Base-by-base conservation (phyloP, 2,329 filamentous ascomycete genomes). In the Sordariomycetes sp. region DNA sequence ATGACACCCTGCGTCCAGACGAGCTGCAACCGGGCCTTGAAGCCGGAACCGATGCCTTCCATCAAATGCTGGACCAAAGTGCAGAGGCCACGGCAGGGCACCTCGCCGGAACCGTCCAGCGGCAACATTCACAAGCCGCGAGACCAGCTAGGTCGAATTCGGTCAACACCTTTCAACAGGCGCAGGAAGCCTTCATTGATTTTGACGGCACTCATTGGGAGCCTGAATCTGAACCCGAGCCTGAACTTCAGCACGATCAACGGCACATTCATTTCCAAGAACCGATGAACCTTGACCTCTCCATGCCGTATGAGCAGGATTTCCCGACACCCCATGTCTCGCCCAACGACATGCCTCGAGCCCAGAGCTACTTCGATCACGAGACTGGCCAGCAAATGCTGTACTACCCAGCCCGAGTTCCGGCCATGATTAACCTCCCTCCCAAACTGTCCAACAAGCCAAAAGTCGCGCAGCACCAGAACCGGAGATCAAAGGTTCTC, bases 401-500 rank as follows among this genome's bases (percentile, higher is more conserved):
- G 8, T 96, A 82, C 58, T 98, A 98, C 54, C 92, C 92, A 11
- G 92, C 92, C 4, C 88, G 86, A 2, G 92, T 98, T 3, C 92
- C 92, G 4, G 80, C 83, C 41, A 88, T 94, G 79, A 70, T 98
- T 37, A 96, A 94, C 47, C 64, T 98, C 10, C 92, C 92, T 1
- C 86, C 87, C 29, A 84, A 86, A 47, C 63, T 96, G 33, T 94
- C 88, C 1, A 84, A 80, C 47, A 71, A 78, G 34, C 77, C 82
- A 8, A 73, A 81, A 34, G 61, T 73, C 3, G 61, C 68, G 8
- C 69, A 78, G 5, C 71, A 79, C 36, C 80, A 86, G 36, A 72
- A 79, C 44, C 75, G 85, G 35, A 77, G 82, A 16, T 84, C 85
- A 2, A 79, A 92, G 46, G 62, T 90, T 6, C 57, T 93, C 29